These are phyloP conservation scores for Phytophthora cryptogea DNA, from an alignment of 352 stramenopile species.

Conservation along the genomic window DNA sequence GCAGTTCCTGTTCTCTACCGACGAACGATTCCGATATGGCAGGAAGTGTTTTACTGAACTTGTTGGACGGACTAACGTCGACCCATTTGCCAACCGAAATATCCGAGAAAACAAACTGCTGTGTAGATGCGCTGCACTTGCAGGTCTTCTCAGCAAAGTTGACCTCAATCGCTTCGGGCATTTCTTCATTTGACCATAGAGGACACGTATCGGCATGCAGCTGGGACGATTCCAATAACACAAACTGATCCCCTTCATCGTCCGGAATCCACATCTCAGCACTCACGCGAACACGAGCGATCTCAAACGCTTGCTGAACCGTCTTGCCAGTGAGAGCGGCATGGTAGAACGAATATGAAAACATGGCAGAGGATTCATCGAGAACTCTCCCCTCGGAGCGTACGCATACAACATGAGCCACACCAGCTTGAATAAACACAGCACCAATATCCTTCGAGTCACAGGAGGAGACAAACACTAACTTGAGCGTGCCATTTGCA, in stretches of 20 bases:
- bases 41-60: constrained; percentile 70
- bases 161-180: constrained; percentile 52
- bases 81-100: constrained; percentile 78
- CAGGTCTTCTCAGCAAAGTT: constrained; percentile 52
- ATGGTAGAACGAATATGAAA: constrained; percentile 82
- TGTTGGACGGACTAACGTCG: constrained; percentile 72
- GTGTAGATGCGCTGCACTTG: constrained; percentile 52
- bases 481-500: constrained; percentile 55
- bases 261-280: constrained; percentile 70
- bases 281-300: constrained; percentile 68
- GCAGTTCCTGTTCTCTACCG: constrained; percentile 72
- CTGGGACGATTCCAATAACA: constrained; percentile 72
- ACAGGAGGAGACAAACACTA: constrained; percentile 85
- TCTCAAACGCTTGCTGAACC: constrained; percentile 76
- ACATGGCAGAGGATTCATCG: constrained; percentile 76
- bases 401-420: constrained; percentile 80
- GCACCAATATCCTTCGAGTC: constrained; percentile 78
- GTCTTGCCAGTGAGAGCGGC: constrained; percentile 73
- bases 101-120: constrained; percentile 72
- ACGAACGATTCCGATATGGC: constrained; percentile 72
- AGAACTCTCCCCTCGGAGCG: constrained; percentile 68
- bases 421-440: constrained; percentile 79
- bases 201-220: constrained; percentile 60
- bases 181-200: constrained; percentile 33
- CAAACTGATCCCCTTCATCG: constrained; percentile 75